A percentile compares a stretch with the other conserved stretches of the same genome.
phyloP scores from a whole-genome alignment of 257 asterid species.

The Nicotiana sylvestris region DNA sequence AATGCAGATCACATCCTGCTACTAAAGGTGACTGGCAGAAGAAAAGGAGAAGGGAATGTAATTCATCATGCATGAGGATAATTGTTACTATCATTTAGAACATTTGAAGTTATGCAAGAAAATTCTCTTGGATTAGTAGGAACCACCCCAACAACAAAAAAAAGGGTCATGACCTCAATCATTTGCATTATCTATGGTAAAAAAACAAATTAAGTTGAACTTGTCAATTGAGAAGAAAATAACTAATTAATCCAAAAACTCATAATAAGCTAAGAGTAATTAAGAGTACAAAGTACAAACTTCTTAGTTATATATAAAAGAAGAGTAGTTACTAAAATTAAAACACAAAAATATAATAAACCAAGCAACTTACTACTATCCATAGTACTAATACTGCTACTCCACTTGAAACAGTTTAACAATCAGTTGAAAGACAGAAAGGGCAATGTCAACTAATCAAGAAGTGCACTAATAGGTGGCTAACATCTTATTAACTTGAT shows the following conservation, averaged over 20 bases:
- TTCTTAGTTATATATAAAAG: background rate
- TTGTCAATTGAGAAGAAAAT: background rate
- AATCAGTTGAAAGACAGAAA: constrained; percentile 43
- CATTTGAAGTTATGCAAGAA: no score
- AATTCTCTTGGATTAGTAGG: no score
- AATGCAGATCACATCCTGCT: constrained; percentile 5
- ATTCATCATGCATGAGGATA: background rate
- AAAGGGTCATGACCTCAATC: no score
- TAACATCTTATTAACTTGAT: no score
- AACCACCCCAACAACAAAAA: no score
- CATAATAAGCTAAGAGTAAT: background rate
- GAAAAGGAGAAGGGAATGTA: background rate
- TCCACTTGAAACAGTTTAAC: constrained; percentile 5
- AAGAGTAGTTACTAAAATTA: background rate
- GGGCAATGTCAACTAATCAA: constrained; percentile 75
- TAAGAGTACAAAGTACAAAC: background rate
- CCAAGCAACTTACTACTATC: background rate
- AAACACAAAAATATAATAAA: background rate
- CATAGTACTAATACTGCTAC: constrained; percentile 1
- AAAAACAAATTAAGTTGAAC: background rate
- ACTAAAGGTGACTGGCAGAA: background rate
- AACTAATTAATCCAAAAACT: background rate
- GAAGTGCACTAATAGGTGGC: constrained; percentile 64
- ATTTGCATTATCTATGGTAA: no score
- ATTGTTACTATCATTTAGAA: no score